Evolutionary conservation across 169 alveolate genomes (phyloP).

Genomic region (Plasmodium fragile): DNA sequence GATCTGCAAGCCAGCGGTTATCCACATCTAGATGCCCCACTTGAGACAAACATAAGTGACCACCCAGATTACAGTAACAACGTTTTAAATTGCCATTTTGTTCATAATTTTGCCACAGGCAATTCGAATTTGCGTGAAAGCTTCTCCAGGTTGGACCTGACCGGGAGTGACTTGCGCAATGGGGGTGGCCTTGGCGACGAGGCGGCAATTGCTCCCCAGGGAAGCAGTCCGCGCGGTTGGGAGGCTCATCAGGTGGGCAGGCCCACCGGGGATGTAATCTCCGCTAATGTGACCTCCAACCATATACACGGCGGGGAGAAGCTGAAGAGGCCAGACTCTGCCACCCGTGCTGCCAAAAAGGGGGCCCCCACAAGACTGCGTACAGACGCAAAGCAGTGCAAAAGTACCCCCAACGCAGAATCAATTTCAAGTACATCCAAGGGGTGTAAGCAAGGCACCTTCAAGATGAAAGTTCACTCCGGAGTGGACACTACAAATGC

Average conservation of each 20-base stretch:
- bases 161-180: background rate
- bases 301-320: background rate
- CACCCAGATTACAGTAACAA: background rate
- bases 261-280: background rate
- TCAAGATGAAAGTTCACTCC: background rate
- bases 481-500: background rate
- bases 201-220: background rate
- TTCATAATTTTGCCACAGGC: background rate
- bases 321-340: background rate
- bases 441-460: background rate
- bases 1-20: background rate
- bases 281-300: background rate
- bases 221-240: background rate
- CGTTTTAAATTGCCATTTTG: background rate
- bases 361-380: background rate
- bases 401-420: background rate
- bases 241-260: background rate
- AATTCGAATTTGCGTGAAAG: background rate
- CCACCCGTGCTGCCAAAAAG: background rate
- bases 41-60: background rate
- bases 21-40: background rate
- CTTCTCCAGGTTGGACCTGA: background rate
- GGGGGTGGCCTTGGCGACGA: background rate
- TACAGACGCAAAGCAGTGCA: background rate
- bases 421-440: background rate